Conservation (phyloP, 306 rosid genomes). For the Neltuma alba region DNA sequence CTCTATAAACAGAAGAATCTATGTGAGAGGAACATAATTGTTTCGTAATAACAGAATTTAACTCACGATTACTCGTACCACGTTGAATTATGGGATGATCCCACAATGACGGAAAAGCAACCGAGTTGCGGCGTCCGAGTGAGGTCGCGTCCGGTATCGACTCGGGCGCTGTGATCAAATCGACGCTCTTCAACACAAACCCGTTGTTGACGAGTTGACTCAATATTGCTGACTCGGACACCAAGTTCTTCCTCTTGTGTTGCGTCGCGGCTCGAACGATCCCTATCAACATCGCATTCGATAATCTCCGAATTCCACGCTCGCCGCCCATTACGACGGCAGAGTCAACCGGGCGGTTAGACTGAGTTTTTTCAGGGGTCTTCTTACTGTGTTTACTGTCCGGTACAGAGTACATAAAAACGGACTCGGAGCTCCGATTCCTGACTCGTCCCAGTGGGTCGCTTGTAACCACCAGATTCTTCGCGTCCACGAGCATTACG, state of each 20-base stretch:
- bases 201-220: constrained; percentile 54
- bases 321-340: constrained; percentile 62
- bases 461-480: constrained; percentile 40
- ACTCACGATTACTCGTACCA: constrained; percentile 47
- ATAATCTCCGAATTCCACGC: constrained; percentile 61
- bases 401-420: constrained; percentile 30
- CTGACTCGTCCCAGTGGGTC: constrained; percentile 59
- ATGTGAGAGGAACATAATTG: constrained; percentile 50
- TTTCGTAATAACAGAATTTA: constrained; percentile 53
- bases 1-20: constrained; percentile 71
- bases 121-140: constrained; percentile 31
- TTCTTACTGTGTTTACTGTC: constrained; percentile 45
- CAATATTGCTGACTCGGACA: constrained; percentile 54
- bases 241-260: constrained; percentile 51
- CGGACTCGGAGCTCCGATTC: constrained; percentile 56
- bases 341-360: constrained; percentile 46
- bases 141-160: constrained; percentile 53
- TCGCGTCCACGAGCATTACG: constrained; percentile 54
- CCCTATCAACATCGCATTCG: constrained; percentile 51
- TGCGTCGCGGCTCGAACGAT: constrained; percentile 54
- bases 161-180: constrained; percentile 49
- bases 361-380: constrained; percentile 47
- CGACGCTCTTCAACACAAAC: constrained; percentile 45
- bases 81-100: constrained; percentile 47
- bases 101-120: constrained; percentile 16